phyloP scores from a whole-genome alignment of 106 monocot genomes.

The Dactylorhiza incarnata region DNA sequence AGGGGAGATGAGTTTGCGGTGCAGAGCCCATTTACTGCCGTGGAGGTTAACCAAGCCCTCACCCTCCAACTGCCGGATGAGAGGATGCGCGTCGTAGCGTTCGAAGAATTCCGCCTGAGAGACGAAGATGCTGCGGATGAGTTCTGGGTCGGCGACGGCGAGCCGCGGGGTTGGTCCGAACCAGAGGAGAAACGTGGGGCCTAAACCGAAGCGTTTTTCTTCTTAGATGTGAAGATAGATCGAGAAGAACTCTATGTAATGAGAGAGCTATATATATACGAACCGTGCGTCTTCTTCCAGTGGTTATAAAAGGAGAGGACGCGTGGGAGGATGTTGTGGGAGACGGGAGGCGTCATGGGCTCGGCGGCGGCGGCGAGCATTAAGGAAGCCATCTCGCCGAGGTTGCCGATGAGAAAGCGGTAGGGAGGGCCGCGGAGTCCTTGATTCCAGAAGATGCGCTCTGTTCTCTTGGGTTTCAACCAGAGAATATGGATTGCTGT shows the following conservation, averaged over 20 bases:
- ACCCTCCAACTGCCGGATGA: conserved; percentile 80
- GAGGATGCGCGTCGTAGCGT: conserved; percentile 75
- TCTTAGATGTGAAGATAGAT: neutral
- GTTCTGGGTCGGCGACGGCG: conserved; percentile 61
- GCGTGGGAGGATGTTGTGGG: conserved; percentile 6
- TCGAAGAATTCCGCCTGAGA: conserved; percentile 56
- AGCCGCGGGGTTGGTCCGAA: conserved; percentile 74
- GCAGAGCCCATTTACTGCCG: conserved; percentile 71
- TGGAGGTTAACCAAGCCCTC: conserved; percentile 75
- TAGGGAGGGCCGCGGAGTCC: conserved; percentile 69
- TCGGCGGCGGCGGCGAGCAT: conserved; percentile 7
- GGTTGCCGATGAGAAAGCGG: conserved; percentile 56
- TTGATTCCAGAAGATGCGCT: conserved; percentile 50
- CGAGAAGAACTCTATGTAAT: neutral
- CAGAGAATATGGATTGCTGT: conserved; percentile 47
- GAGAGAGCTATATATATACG: neutral
- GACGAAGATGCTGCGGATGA: conserved; percentile 67
- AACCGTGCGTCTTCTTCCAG: conserved; percentile 7
- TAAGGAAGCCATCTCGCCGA: conserved; percentile 12
- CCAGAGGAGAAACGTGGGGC: conserved; percentile 71
- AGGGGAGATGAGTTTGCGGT: conserved; percentile 63
- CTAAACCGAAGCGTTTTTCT: conserved; percentile 16
- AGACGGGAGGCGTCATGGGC: neutral
- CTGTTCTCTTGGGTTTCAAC: conserved; percentile 52
- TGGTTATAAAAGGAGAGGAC: conserved; percentile 2